A percentile compares a stretch with the other conserved stretches of the same genome.
Conservation (phyloP, 2,329 filamentous ascomycete species). For the Venturia pyrina region DNA sequence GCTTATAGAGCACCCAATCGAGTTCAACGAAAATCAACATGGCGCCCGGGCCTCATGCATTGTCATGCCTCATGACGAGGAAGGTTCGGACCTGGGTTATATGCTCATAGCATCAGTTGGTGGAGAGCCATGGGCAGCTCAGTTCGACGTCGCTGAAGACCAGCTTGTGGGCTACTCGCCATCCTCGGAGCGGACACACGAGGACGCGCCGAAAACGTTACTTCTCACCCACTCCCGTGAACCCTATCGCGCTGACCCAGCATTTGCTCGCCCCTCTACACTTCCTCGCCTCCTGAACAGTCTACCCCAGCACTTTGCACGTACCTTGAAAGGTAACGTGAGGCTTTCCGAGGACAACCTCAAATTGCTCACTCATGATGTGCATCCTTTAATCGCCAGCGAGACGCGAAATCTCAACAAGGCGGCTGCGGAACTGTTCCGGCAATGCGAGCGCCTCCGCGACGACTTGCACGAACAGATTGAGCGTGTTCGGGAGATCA, state of each 20-base stretch:
- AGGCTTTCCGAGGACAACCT: constrained; percentile 61
- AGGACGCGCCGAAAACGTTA: constrained; percentile 30
- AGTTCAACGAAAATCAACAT: background rate
- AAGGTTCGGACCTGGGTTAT: constrained; percentile 19
- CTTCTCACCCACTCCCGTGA: constrained; percentile 53
- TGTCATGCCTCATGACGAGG: constrained; percentile 46
- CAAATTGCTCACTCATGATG: constrained; percentile 55
- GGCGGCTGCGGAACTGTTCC: constrained; percentile 64
- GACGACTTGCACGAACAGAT: constrained; percentile 60
- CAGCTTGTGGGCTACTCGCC: constrained; percentile 14
- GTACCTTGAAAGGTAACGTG: constrained; percentile 53
- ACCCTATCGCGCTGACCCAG: constrained; percentile 52
- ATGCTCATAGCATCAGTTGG: constrained; percentile 42
- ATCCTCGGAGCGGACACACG: constrained; percentile 15
- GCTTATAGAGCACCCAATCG: constrained; percentile 8
- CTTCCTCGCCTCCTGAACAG: constrained; percentile 2
- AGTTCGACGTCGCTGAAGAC: constrained; percentile 38
- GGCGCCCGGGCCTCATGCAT: constrained; percentile 27
- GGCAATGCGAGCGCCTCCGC: constrained; percentile 58
- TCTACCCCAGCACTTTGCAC: constrained; percentile 1
- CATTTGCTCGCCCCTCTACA: constrained; percentile 41
- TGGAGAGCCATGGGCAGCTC: constrained; percentile 40
- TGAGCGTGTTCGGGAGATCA: constrained; percentile 53
- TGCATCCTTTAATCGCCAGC: constrained; percentile 58
- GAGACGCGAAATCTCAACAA: constrained; percentile 60